Evolutionary conservation across 352 stramenopile species (phyloP).

Genomic region (Pythium scleroteichum): DNA sequence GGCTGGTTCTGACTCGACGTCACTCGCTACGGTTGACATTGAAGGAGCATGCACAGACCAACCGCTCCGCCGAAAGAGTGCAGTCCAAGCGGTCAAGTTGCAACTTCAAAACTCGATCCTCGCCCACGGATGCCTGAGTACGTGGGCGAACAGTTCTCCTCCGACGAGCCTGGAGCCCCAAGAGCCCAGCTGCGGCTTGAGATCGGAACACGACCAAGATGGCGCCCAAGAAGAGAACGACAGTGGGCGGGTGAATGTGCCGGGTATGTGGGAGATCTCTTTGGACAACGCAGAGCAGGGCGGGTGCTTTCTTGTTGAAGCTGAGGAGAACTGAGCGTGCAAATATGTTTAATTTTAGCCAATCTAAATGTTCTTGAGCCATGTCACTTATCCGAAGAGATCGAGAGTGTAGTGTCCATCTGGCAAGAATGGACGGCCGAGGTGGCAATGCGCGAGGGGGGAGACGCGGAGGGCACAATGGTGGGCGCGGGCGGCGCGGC

Average conservation of each 20-base stretch:
- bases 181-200: slow-evolving; percentile 15
- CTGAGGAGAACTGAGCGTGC: slow-evolving; percentile 10
- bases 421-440: slow-evolving; percentile 10
- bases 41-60: background rate
- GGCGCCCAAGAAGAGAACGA: slow-evolving; percentile 9
- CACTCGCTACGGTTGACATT: slow-evolving; percentile 24
- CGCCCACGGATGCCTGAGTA: slow-evolving; percentile 53
- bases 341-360: slow-evolving; percentile 4
- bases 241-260: background rate
- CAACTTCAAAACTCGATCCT: slow-evolving; percentile 58
- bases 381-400: slow-evolving; percentile 1
- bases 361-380: background rate
- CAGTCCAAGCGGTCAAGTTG: slow-evolving; percentile 46
- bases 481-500: background rate
- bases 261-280: slow-evolving; percentile 19
- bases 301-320: slow-evolving; percentile 26
- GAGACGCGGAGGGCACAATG: slow-evolving; percentile 9
- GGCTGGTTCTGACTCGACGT: slow-evolving; percentile 27
- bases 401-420: background rate
- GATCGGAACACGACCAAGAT: slow-evolving; percentile 17
- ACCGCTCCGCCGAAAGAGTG: slow-evolving; percentile 23
- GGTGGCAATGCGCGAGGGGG: slow-evolving; percentile 5
- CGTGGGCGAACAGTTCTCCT: slow-evolving; percentile 44
- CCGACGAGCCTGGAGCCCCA: slow-evolving; percentile 19
- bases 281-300: slow-evolving; percentile 9